Percentiles rank a stretch among this genome's conserved stretches.
These are phyloP conservation scores for Mucor plumbeus DNA, from an alignment of 371 early-diverging fungal genomes.

Conservation along the genomic window DNA sequence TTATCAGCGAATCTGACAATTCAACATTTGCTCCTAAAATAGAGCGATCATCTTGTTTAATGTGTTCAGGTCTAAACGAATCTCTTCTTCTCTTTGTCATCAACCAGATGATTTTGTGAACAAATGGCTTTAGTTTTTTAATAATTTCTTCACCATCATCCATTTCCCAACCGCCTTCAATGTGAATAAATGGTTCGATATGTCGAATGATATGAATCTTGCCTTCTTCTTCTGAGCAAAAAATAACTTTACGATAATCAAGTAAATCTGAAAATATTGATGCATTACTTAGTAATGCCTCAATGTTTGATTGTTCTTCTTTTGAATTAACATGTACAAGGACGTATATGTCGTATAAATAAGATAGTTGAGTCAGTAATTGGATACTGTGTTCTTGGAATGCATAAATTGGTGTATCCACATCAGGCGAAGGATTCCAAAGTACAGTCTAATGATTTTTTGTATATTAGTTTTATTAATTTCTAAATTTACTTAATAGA, in stretches of 20 bases:
- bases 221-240: slow-evolving; percentile 54
- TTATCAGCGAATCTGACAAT: slow-evolving; percentile 42
- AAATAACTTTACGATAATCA: slow-evolving; percentile 40
- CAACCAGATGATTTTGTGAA: slow-evolving; percentile 49
- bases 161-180: slow-evolving; percentile 60
- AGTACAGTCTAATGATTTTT: slow-evolving; percentile 40
- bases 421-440: slow-evolving; percentile 61
- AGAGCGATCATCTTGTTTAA: slow-evolving; percentile 39
- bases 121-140: slow-evolving; percentile 42
- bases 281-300: slow-evolving; percentile 34
- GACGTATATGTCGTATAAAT: slow-evolving; percentile 45
- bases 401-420: slow-evolving; percentile 49
- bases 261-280: slow-evolving; percentile 19
- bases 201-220: slow-evolving; percentile 57
- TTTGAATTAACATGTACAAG: slow-evolving; percentile 48
- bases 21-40: slow-evolving; percentile 47
- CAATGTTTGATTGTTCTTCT: slow-evolving; percentile 41
- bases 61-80: slow-evolving; percentile 32
- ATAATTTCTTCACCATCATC: slow-evolving; percentile 60
- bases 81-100: slow-evolving; percentile 44
- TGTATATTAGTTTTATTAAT: neutral
- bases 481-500: neutral
- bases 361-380: slow-evolving; percentile 32
- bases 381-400: slow-evolving; percentile 46
- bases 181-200: slow-evolving; percentile 50